These are phyloP conservation scores for Clathrus columnatus DNA, from an alignment of 768 basidiomycete genomes.

Conservation along the genomic window DNA sequence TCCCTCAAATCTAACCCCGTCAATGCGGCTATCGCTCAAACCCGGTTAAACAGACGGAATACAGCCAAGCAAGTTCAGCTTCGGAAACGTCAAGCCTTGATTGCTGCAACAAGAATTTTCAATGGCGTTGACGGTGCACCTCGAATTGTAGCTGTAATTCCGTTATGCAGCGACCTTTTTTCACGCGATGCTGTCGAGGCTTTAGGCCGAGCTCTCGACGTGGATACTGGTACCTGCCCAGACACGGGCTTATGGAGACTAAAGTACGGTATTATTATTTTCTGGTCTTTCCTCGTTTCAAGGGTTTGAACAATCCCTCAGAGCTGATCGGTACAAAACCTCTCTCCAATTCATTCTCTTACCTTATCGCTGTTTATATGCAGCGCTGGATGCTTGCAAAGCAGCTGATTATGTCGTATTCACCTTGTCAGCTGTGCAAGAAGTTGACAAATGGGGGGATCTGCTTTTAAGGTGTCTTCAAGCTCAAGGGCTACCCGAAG, in stretches of 20 bases:
- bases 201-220: slow-evolving; percentile 53
- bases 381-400: slow-evolving; percentile 75
- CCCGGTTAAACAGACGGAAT: slow-evolving; percentile 71
- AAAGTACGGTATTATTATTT: slow-evolving; percentile 38
- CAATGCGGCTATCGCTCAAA: slow-evolving; percentile 51
- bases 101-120: slow-evolving; percentile 71
- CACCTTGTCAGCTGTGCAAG: slow-evolving; percentile 67
- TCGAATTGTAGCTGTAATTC: slow-evolving; percentile 81
- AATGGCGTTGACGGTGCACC: slow-evolving; percentile 71
- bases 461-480: slow-evolving; percentile 81
- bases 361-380: slow-evolving; percentile 62
- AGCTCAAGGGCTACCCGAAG: slow-evolving; percentile 82
- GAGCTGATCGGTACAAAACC: slow-evolving; percentile 85
- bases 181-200: slow-evolving; percentile 42
- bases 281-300: slow-evolving; percentile 4
- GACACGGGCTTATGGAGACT: slow-evolving; percentile 55
- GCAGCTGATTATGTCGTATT: slow-evolving; percentile 88
- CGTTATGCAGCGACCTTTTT: slow-evolving; percentile 62
- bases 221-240: slow-evolving; percentile 32
- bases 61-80: slow-evolving; percentile 77
- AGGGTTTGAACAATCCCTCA: slow-evolving; percentile 21
- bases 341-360: slow-evolving; percentile 81
- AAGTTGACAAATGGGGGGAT: slow-evolving; percentile 83
- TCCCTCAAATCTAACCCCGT: slow-evolving; percentile 44
- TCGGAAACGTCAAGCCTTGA: slow-evolving; percentile 57